These are phyloP conservation scores for Conringia planisiliqua DNA, from an alignment of 345 rosid genomes.

Conservation along the genomic window DNA sequence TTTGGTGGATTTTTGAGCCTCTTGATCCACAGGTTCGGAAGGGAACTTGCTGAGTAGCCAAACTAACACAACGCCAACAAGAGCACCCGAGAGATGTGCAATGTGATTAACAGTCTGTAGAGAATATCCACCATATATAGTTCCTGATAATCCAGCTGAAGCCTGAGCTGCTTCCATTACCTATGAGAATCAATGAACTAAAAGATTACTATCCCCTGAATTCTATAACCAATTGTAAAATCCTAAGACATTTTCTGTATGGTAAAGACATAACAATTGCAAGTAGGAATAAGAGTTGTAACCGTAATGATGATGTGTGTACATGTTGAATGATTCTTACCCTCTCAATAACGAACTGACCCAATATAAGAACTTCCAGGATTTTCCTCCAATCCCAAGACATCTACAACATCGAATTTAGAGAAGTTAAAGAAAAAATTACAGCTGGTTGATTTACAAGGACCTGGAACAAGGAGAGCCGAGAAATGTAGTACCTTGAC, in stretches of 20 bases:
- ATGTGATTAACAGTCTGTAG: conserved; percentile 82
- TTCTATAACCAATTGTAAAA: not conserved
- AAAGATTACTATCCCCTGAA: not conserved
- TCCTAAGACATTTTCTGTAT: not conserved
- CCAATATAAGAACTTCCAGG: conserved; percentile 90
- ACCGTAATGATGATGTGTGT: not conserved
- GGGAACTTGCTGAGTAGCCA: conserved; percentile 85
- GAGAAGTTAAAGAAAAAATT: conserved; percentile 3
- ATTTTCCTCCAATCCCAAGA: conserved; percentile 98
- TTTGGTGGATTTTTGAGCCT: conserved; percentile 17
- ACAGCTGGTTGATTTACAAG: not conserved
- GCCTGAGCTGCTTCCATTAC: conserved; percentile 98
- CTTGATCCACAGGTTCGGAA: conserved; percentile 39
- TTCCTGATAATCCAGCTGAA: conserved; percentile 64
- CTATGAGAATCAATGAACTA: conserved; percentile 31
- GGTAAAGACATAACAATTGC: not conserved
- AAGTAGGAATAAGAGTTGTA: not conserved
- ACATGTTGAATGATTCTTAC: conserved; percentile 33
- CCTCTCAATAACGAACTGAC: conserved; percentile 84
- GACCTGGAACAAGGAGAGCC: not conserved
- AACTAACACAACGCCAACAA: conserved; percentile 72
- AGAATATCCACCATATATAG: conserved; percentile 48
- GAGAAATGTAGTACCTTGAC: conserved; percentile 56
- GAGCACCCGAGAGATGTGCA: conserved; percentile 93
- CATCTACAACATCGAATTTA: conserved; percentile 44